Evolutionary conservation across 805 yeast genomes (phyloP).

Genomic region (Cyberlindnera euphorbiiphila): DNA sequence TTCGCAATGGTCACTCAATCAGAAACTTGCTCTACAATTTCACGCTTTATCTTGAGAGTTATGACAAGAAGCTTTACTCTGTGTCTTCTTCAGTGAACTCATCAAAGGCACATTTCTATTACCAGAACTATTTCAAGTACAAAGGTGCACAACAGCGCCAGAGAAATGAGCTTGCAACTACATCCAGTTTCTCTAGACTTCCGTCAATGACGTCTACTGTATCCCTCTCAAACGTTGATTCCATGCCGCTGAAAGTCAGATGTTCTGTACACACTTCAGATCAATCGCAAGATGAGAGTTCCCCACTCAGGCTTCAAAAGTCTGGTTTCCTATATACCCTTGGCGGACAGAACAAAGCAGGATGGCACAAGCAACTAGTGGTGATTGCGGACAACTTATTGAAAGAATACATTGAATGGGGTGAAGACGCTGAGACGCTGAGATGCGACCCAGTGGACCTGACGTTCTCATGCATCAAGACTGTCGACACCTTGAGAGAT

Average conservation of each 20-base stretch:
- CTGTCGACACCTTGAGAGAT: constrained; percentile 26
- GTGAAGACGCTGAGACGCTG: constrained; percentile 51
- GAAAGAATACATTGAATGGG: constrained; percentile 74
- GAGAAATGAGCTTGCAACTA: constrained; percentile 8
- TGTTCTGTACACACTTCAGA: too few relatives aligned
- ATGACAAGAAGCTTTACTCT: constrained; percentile 1
- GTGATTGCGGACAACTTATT: constrained; percentile 65
- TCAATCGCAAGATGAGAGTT: too few relatives aligned
- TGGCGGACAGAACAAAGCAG: constrained; percentile 17
- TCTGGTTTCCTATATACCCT: constrained; percentile 14
- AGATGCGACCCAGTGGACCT: constrained; percentile 68
- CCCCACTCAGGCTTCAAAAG: constrained; percentile 2
- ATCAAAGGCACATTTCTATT: constrained; percentile 14
- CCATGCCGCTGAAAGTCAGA: too few relatives aligned
- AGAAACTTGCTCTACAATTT: constrained; percentile 17
- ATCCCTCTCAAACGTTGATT: too few relatives aligned
- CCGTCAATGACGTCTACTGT: constrained; percentile 5
- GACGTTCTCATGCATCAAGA: constrained; percentile 60
- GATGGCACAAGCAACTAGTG: constrained; percentile 92
- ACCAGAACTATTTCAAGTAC: constrained; percentile 14
- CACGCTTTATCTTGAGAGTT: constrained; percentile 11
- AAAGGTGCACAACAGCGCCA: constrained; percentile 10
- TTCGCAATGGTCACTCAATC: constrained; percentile 23
- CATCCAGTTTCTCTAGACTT: not conserved
- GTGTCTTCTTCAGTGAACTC: constrained; percentile 3